Evolutionary conservation across 306 rosid species (phyloP).

Genomic region (Malus orientalis): DNA sequence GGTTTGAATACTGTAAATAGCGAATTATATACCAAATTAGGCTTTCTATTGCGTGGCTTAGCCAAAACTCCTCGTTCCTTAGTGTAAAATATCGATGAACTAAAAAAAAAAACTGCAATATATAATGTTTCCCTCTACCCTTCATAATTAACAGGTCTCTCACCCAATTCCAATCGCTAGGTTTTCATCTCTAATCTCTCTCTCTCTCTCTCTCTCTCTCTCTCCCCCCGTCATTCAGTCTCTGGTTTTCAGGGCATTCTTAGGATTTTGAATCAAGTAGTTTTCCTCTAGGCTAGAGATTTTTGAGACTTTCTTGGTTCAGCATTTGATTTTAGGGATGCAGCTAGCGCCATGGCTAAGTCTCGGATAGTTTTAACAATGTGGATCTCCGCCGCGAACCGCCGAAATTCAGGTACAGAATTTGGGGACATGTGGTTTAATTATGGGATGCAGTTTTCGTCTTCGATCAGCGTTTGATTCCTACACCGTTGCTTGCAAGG

Average conservation of each 20-base stretch:
- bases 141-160: not conserved
- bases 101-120: too few relatives aligned
- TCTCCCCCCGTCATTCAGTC: not conserved
- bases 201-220: not conserved
- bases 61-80: too few relatives aligned
- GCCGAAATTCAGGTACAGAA: slow-evolving; percentile 17
- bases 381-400: not conserved
- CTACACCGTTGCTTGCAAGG: slow-evolving; percentile 51
- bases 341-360: slow-evolving; percentile 32
- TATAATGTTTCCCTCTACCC: not conserved
- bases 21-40: too few relatives aligned
- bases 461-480: slow-evolving; percentile 62
- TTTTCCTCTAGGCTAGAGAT: not conserved
- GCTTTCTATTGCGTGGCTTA: too few relatives aligned
- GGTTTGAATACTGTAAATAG: too few relatives aligned
- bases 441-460: slow-evolving; percentile 36
- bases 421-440: slow-evolving; percentile 12
- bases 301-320: not conserved
- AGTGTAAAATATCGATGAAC: too few relatives aligned
- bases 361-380: slow-evolving; percentile 20
- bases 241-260: not conserved
- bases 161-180: not conserved
- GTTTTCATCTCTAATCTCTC: not conserved
- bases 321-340: slow-evolving; percentile 20
- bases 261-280: not conserved